Conservation (phyloP, 495 filamentous ascomycete species). For the Recurvomyces mirabilis region DNA sequence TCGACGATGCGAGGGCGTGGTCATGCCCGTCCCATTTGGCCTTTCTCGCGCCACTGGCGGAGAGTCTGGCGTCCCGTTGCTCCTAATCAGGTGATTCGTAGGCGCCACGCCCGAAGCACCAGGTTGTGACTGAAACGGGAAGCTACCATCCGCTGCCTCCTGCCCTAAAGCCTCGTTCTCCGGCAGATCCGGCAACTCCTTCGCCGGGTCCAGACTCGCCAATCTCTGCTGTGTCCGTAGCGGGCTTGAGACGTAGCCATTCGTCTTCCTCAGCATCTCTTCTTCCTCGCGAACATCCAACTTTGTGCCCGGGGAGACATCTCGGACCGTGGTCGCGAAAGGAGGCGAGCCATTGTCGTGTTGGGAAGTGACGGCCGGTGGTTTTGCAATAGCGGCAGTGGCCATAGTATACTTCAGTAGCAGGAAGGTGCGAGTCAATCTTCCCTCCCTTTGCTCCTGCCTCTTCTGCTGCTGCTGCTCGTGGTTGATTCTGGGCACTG, state of each 20-base stretch:
- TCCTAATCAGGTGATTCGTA: constrained; percentile 1
- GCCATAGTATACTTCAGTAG: background rate
- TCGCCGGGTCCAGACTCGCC: constrained; percentile 5
- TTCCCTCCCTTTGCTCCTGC: background rate
- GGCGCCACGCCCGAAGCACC: constrained; percentile 1
- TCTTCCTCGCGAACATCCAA: constrained; percentile 2
- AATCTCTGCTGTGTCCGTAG: constrained; percentile 10
- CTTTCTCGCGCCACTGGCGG: constrained; percentile 4
- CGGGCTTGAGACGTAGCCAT: constrained; percentile 10
- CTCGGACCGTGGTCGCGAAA: constrained; percentile 2
- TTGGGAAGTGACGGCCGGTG: background rate
- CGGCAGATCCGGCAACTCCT: background rate
- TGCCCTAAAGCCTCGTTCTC: background rate
- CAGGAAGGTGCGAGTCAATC: constrained; percentile 1
- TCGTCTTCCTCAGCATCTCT: constrained; percentile 9
- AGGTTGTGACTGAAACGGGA: constrained; percentile 7
- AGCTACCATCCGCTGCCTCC: background rate
- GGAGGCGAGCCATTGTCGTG: constrained; percentile 2
- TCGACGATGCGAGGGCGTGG: constrained; percentile 29
- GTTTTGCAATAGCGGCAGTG: background rate
- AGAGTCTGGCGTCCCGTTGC: background rate
- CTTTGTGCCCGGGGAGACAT: constrained; percentile 1
- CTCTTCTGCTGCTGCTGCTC: background rate
- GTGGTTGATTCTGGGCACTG: no score
- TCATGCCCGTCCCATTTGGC: constrained; percentile 19